Percentiles rank a stretch among this genome's conserved stretches.
Conservation (phyloP, 805 yeast genomes). For the Nakazawaea sp. region DNA sequence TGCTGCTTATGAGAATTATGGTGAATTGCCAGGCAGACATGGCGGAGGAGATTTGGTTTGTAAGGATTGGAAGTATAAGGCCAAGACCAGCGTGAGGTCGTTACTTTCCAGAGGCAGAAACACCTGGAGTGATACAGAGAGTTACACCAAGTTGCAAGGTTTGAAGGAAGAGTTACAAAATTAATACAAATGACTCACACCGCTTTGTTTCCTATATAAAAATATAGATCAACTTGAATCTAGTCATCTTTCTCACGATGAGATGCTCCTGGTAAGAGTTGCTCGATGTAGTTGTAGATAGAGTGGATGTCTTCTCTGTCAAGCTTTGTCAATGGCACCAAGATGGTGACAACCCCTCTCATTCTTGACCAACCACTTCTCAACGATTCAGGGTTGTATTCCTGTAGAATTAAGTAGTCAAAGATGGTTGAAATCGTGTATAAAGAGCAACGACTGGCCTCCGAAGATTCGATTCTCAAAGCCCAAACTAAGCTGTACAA, state of each 20-base stretch:
- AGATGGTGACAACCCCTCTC: slow-evolving; percentile 14
- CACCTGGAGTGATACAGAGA: slow-evolving; percentile 75
- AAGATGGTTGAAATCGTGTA: slow-evolving; percentile 17
- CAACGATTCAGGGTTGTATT: slow-evolving; percentile 12
- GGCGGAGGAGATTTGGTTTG: slow-evolving; percentile 84
- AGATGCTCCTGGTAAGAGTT: slow-evolving; percentile 1
- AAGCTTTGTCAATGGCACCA: slow-evolving; percentile 15
- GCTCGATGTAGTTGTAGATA: slow-evolving; percentile 5
- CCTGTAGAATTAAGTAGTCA: slow-evolving; percentile 16
- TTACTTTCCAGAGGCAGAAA: slow-evolving; percentile 73
- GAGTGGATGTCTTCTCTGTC: slow-evolving; percentile 5
- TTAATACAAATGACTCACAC: no score
- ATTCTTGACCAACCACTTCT: slow-evolving; percentile 14
- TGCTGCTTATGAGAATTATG: slow-evolving; percentile 81
- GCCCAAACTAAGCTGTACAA: slow-evolving; percentile 30
- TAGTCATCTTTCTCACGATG: not conserved
- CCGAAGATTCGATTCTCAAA: slow-evolving; percentile 29
- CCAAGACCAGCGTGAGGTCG: slow-evolving; percentile 63
- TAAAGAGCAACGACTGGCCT: slow-evolving; percentile 24
- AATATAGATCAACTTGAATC: not conserved
- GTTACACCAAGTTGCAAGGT: slow-evolving; percentile 60
- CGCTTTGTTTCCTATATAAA: no score
- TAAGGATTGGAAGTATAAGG: slow-evolving; percentile 86
- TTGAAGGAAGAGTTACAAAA: slow-evolving; percentile 33
- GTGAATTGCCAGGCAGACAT: slow-evolving; percentile 75